Evolutionary conservation across 306 rosid species (phyloP).

Genomic region (Vigna hirtella): DNA sequence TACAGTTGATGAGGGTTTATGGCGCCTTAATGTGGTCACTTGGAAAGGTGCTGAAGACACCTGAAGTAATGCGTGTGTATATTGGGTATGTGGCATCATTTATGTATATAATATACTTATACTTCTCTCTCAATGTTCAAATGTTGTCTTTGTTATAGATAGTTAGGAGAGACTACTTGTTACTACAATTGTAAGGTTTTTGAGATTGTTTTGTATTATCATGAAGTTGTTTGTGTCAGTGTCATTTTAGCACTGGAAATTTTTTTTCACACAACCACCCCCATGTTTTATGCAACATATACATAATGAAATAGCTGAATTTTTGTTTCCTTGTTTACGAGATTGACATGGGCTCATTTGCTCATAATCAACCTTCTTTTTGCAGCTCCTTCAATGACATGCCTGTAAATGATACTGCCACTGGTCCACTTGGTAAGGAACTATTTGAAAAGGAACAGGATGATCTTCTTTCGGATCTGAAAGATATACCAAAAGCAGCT

Average conservation of each 20-base stretch:
- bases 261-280: background rate
- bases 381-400: slow-evolving; percentile 88
- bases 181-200: background rate
- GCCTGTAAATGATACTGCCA: slow-evolving; percentile 76
- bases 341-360: slow-evolving; percentile 19
- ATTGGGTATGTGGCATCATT: slow-evolving; percentile 69
- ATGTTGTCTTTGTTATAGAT: slow-evolving; percentile 6
- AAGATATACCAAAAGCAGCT: slow-evolving; percentile 89
- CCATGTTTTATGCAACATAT: slow-evolving; percentile 4
- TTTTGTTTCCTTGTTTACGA: background rate
- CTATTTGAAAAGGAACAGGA: slow-evolving; percentile 91
- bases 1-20: slow-evolving; percentile 92
- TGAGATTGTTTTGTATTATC: slow-evolving; percentile 23
- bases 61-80: slow-evolving; percentile 92
- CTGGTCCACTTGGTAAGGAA: slow-evolving; percentile 87
- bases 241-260: background rate
- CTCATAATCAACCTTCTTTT: slow-evolving; percentile 21
- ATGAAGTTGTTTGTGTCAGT: background rate
- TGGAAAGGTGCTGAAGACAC: slow-evolving; percentile 93
- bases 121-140: slow-evolving; percentile 11
- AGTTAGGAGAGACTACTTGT: slow-evolving; percentile 31
- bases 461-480: slow-evolving; percentile 88
- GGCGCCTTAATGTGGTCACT: slow-evolving; percentile 99
- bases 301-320: background rate
- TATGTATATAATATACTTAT: background rate